Base-by-base conservation (phyloP, 2,329 filamentous ascomycete genomes). In the Trichophyton equinum region DNA sequence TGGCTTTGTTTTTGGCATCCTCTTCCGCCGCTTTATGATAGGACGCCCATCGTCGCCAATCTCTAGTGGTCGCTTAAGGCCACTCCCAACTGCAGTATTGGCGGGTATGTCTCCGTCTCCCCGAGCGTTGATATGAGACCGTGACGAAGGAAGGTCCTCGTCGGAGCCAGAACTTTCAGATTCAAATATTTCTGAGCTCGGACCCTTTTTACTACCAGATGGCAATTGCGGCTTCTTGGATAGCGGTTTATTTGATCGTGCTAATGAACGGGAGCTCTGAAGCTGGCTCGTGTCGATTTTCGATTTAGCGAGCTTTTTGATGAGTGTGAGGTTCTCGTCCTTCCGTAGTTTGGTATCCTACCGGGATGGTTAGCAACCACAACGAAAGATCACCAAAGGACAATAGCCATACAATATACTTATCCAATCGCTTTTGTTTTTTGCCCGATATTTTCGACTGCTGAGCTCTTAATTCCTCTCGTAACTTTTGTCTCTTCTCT, bases 341-440 rank as follows among this genome's bases (percentile, higher is more conserved):
- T 95, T 96, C 73, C 86, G 88, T 53, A 99, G 78, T 79, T 99
- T 99, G 62, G 82, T 94, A 68, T 97, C 91, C 80, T 82, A 47
- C 7, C 47, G 25, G 53, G 53, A 63, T 64, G 56, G 63, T 42
- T 44, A 60, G 25, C 20, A 13, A 49, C 7, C 13, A 27, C 30
- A 27, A 36, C 15, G 27, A 13, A 33, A 60, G 44, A 15, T 6
- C 7, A 53, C 18, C 8, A 22, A 57, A 30, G 36, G 25, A 38
- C n/a, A 46, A 63, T 8, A 7, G 69, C 71, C 77, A 38, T 71
- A 82, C 81, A 72, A 87, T 84, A 65, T 87, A 87, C 69, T 87
- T 86, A 66, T 87, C 83, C 64, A 87, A 69, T 60, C 85, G 77
- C 75, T 87, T 87, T 66, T 83, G 79, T 73, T 87, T 87, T 73